Evolutionary conservation across 192 early-diverging fungal species (phyloP).

Genomic region (Neocallimastix lanati): DNA sequence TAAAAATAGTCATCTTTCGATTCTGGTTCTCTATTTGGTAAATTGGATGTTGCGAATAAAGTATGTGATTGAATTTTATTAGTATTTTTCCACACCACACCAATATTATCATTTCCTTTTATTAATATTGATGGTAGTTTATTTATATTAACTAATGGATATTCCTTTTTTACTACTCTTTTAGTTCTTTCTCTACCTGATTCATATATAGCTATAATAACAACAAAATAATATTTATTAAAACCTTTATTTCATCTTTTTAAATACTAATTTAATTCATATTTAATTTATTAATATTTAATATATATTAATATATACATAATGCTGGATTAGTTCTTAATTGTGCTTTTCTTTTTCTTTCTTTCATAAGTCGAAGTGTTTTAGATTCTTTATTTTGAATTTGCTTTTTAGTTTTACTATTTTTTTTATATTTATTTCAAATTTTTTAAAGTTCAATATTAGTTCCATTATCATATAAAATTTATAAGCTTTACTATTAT

Average conservation of each 20-base stretch:
- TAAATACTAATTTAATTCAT: no score
- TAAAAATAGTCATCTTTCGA: not conserved
- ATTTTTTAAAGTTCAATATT: no score
- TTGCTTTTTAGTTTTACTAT: not conserved
- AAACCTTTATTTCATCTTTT: no score
- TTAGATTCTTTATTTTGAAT: not conserved
- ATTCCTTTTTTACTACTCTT: not conserved
- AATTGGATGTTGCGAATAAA: not conserved
- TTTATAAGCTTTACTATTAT: no score
- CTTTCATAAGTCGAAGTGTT: not conserved
- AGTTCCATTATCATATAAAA: no score
- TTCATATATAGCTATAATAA: not conserved
- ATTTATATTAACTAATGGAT: not conserved
- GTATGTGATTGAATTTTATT: not conserved
- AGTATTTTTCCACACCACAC: not conserved
- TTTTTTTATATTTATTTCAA: no score
- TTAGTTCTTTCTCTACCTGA: not conserved
- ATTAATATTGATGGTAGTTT: not conserved
- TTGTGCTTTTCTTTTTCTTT: not conserved
- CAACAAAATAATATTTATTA: no score
- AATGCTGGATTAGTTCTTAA: not conserved
- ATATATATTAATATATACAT: not conserved
- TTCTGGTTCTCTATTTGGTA: not conserved
- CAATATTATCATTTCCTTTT: not conserved
- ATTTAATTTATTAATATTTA: no score